Percentiles rank a stretch among this genome's conserved stretches.
These are phyloP conservation scores for Boletus patriciae DNA, from an alignment of 768 basidiomycete genomes.

Conservation along the genomic window DNA sequence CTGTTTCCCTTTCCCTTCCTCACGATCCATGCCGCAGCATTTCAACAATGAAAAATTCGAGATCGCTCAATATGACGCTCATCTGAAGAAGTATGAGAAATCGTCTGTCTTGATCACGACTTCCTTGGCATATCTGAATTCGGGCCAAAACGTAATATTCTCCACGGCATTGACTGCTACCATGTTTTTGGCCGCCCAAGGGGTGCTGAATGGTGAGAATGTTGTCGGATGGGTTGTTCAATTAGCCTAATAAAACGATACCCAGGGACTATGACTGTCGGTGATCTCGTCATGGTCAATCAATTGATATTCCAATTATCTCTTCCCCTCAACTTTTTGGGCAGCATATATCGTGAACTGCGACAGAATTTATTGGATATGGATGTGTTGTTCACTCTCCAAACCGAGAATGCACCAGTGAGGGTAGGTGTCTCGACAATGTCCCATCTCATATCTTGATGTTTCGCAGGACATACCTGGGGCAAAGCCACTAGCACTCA, in stretches of 20 bases:
- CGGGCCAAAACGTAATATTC: slow-evolving; percentile 96
- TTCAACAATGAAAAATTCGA: slow-evolving; percentile 98
- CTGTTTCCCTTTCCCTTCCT: not conserved
- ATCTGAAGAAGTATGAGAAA: slow-evolving; percentile 84
- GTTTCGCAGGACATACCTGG: slow-evolving; percentile 58
- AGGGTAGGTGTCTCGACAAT: slow-evolving; percentile 40
- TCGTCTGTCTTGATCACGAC: slow-evolving; percentile 94
- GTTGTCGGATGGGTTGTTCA: not conserved
- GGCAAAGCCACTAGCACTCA: slow-evolving; percentile 66
- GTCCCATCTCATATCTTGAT: not conserved
- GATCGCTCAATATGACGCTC: slow-evolving; percentile 86
- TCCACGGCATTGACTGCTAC: slow-evolving; percentile 89
- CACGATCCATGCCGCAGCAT: slow-evolving; percentile 50
- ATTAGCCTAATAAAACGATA: slow-evolving; percentile 1
- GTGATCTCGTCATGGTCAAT: slow-evolving; percentile 99
- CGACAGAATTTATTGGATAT: slow-evolving; percentile 95
- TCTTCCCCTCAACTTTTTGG: slow-evolving; percentile 94
- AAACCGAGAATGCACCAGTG: slow-evolving; percentile 73
- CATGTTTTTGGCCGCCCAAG: slow-evolving; percentile 97
- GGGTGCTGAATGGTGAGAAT: slow-evolving; percentile 76
- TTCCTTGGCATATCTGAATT: slow-evolving; percentile 89
- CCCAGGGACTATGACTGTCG: slow-evolving; percentile 94
- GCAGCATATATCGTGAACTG: slow-evolving; percentile 95
- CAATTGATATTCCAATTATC: slow-evolving; percentile 98
- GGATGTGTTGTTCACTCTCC: slow-evolving; percentile 91